A percentile compares a stretch with the other conserved stretches of the same genome.
These are phyloP conservation scores for Trichoderma parareesei DNA, from an alignment of 495 filamentous ascomycete species.

Conservation along the genomic window DNA sequence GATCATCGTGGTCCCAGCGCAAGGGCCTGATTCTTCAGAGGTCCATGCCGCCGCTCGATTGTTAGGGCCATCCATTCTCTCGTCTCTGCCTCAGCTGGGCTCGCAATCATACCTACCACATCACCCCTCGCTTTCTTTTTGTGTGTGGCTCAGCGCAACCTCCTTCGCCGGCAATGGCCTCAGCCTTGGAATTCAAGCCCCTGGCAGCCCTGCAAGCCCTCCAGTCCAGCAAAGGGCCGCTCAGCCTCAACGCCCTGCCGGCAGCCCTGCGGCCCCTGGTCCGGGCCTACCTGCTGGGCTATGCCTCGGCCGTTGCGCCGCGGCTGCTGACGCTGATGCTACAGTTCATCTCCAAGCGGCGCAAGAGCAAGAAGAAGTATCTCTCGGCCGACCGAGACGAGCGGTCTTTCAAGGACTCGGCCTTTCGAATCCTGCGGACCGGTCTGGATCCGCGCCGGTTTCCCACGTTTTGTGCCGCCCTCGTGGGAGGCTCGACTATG, in stretches of 20 bases:
- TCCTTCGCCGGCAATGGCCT: not conserved
- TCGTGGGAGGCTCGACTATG: slow-evolving; percentile 70
- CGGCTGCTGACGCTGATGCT: slow-evolving; percentile 52
- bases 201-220: not conserved
- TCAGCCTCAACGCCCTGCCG: slow-evolving; percentile 23
- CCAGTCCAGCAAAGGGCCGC: not conserved
- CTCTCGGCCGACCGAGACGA: slow-evolving; percentile 14
- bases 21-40: not conserved
- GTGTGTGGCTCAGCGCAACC: not conserved
- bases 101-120: too few relatives aligned
- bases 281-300: slow-evolving; percentile 68
- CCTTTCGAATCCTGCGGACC: slow-evolving; percentile 34
- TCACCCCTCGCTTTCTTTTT: too few relatives aligned
- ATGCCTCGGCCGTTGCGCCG: slow-evolving; percentile 62
- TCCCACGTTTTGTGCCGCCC: slow-evolving; percentile 69
- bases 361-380: slow-evolving; percentile 25
- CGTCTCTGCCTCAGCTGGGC: too few relatives aligned
- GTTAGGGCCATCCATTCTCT: too few relatives aligned
- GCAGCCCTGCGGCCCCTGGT: slow-evolving; percentile 50
- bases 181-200: not conserved
- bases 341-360: slow-evolving; percentile 33
- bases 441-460: slow-evolving; percentile 54
- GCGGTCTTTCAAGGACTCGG: slow-evolving; percentile 32
- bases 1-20: not conserved
- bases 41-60: not conserved